Percentiles rank a stretch among this genome's conserved stretches.
Conservation (phyloP, 2,329 filamentous ascomycete genomes). For the Amylocarpus encephaloides region DNA sequence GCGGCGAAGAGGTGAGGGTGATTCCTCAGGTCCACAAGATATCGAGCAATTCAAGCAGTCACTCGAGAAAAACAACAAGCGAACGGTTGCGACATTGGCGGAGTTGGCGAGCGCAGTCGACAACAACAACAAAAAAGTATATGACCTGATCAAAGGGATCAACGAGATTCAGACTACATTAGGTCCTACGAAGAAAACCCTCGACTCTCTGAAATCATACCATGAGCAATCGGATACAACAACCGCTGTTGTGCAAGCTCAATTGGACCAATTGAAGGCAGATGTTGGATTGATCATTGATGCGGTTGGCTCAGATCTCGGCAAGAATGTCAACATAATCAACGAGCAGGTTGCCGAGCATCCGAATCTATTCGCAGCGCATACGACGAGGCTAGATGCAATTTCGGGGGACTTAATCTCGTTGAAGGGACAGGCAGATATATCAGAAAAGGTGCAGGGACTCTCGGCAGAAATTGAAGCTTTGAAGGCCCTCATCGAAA, state of each 20-base stretch:
- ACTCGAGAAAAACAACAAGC: slow-evolving; percentile 20
- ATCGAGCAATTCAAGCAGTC: slow-evolving; percentile 18
- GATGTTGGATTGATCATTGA: slow-evolving; percentile 25
- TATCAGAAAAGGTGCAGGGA: slow-evolving; percentile 15
- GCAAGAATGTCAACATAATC: slow-evolving; percentile 22
- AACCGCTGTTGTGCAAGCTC: slow-evolving; percentile 25
- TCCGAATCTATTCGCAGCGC: slow-evolving; percentile 16
- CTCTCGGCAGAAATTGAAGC: slow-evolving; percentile 20
- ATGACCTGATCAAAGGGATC: slow-evolving; percentile 18
- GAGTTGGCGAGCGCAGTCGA: slow-evolving; percentile 24
- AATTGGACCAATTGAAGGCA: slow-evolving; percentile 28
- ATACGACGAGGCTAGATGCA: slow-evolving; percentile 23
- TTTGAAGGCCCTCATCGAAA: slow-evolving; percentile 19
- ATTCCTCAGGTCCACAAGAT: slow-evolving; percentile 7
- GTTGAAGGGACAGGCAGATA: slow-evolving; percentile 19
- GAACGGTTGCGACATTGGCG: slow-evolving; percentile 20
- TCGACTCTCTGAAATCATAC: slow-evolving; percentile 19
- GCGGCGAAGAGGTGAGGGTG: slow-evolving; percentile 3
- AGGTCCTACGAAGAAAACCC: slow-evolving; percentile 14
- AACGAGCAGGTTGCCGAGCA: slow-evolving; percentile 15
- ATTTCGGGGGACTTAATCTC: slow-evolving; percentile 21
- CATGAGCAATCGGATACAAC: slow-evolving; percentile 23
- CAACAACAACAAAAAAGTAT: slow-evolving; percentile 21
- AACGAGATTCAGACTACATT: slow-evolving; percentile 18
- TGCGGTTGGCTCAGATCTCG: slow-evolving; percentile 22